Conservation (phyloP, 75 land plant species). For the Sequoia sempervirens region DNA sequence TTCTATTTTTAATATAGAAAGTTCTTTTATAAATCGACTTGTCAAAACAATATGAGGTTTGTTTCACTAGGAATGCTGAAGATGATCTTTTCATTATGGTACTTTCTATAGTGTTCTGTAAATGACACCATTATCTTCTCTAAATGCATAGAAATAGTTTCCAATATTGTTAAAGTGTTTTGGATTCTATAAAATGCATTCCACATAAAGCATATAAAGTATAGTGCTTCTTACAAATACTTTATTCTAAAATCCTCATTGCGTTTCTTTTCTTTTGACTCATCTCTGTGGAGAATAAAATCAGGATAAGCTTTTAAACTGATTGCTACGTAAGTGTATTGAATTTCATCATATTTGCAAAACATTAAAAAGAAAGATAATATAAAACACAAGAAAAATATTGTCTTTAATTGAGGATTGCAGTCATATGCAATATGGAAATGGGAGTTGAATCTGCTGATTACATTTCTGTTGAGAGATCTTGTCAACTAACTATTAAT, state of each 20-base stretch:
- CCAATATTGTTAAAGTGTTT: not conserved
- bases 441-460: not conserved
- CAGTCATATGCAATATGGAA: not conserved
- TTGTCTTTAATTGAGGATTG: not conserved
- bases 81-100: not conserved
- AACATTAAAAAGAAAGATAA: not conserved
- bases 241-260: not conserved
- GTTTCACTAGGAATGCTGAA: not conserved
- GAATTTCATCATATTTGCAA: not conserved
- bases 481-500: not conserved
- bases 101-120: not conserved
- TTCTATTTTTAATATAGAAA: not conserved
- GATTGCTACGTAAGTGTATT: not conserved
- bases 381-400: not conserved
- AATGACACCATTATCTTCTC: not conserved
- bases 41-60: not conserved
- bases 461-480: not conserved
- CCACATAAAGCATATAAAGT: not conserved
- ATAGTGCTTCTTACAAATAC: not conserved
- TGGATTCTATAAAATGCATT: not conserved
- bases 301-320: not conserved
- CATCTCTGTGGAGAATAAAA: not conserved
- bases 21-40: not conserved
- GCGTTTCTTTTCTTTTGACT: not conserved
- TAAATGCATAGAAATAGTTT: not conserved